Conservation (phyloP, 1,284 basidiomycete genomes). For the Apiotrichum gracile region DNA sequence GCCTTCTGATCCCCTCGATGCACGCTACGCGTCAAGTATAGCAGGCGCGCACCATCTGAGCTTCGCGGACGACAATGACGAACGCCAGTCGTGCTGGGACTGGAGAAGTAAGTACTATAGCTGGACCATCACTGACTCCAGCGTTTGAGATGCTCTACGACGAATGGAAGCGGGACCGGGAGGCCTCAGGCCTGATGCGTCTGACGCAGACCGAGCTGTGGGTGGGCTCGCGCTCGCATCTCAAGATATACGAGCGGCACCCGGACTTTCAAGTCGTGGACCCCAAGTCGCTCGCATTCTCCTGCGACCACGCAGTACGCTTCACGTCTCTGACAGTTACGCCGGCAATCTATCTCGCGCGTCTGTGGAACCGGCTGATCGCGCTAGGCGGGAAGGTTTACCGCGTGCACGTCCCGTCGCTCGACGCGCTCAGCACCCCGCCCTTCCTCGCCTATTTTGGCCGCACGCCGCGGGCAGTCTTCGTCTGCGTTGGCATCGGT, state of each 20-base stretch:
- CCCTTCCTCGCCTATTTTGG: conserved; percentile 18
- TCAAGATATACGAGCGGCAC: conserved; percentile 42
- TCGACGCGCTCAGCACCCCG: conserved; percentile 17
- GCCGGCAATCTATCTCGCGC: conserved; percentile 37
- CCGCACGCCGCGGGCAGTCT: conserved; percentile 51
- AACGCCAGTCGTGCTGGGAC: conserved; percentile 35
- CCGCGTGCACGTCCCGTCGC: conserved; percentile 23
- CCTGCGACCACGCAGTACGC: conserved; percentile 33
- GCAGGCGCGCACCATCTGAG: conserved; percentile 47
- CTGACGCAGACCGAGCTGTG: conserved; percentile 43
- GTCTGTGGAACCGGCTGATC: conserved; percentile 18
- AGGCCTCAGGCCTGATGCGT: conserved; percentile 35
- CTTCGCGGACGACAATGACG: conserved; percentile 42
- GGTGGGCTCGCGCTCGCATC: conserved; percentile 33
- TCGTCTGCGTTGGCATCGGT: conserved; percentile 62
- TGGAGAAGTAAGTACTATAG: conserved; percentile 26
- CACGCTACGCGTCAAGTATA: conserved; percentile 35
- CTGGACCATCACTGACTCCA: conserved; percentile 12
- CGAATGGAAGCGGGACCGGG: conserved; percentile 31
- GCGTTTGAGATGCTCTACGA: conserved; percentile 35
- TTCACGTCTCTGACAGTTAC: conserved; percentile 47
- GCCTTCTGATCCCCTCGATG: conserved; percentile 31
- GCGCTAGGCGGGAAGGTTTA: conserved; percentile 22
- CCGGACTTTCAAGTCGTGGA: conserved; percentile 32
- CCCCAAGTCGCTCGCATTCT: conserved; percentile 4